Base-by-base conservation (phyloP, 2,329 filamentous ascomycete genomes). In the Stenocarpella maydis region DNA sequence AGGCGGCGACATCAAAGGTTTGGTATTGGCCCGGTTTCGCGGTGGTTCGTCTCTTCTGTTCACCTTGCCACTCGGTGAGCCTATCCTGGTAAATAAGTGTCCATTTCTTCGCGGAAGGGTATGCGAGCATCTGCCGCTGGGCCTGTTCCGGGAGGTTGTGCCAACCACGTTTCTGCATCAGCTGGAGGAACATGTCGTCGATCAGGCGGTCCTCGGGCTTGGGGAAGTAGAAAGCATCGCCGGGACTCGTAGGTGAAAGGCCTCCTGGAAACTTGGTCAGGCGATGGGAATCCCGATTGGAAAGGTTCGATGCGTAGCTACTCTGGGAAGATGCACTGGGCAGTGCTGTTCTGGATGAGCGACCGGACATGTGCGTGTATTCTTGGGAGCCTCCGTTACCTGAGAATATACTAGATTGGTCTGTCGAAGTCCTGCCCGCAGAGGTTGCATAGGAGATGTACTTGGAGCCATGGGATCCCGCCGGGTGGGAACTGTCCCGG, bases 91-190 rank as follows among this genome's bases (percentile, higher is more conserved):
- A 92, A 64, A 99, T 92, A 70, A 99, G 84, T 1, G 94, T 98
- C 96, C 96, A 99, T 82, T 98, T 99, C 85, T 98, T 98, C 73
- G 91, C 89, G 10, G 96, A 88, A 17, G 95, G 93, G 78, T 99
- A 98, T 45, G 94, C 94, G 81, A 96, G 88, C 95, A 99, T 98
- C 83, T 98, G 96, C 71, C 95, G 88, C 74, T 92, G 90, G 37
- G 96, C 96, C 82, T 97, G 94, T 77, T 99, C 96, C 6, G 96
- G 96, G 73, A 99, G 84, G 80, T 97, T 97, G 82, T 97, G 96
- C 93, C 95, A 98, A 73, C 95, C 96, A 82, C 96, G 90, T 82
- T 98, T 98, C 77, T 97, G 93, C 96, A 99, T 98, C 73, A 99
- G 84, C 65, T 94, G 91, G 76, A 95, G 85, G 77, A 98, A 98